A percentile compares a stretch with the other conserved stretches of the same genome.
Evolutionary conservation across 176 grass and related monocot genomes (phyloP).

Genomic region (Lolium perenne): DNA sequence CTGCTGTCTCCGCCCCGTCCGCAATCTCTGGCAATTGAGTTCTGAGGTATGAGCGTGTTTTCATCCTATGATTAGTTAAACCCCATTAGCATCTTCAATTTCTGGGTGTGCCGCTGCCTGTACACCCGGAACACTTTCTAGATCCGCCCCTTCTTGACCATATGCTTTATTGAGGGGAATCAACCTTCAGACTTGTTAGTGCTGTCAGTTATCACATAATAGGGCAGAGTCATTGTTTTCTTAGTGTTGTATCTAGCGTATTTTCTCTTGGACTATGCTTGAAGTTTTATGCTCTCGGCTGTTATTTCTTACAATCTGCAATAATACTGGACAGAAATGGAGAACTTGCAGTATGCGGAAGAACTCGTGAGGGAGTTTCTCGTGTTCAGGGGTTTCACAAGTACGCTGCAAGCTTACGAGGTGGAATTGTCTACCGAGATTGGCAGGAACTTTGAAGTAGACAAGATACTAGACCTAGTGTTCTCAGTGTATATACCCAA

Average conservation of each 20-base stretch:
- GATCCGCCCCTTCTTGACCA: conserved; percentile 17
- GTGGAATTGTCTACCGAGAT: conserved; percentile 81
- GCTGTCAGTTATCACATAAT: neutral
- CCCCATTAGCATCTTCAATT: neutral
- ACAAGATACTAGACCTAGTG: conserved; percentile 87
- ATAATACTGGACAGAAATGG: conserved; percentile 58
- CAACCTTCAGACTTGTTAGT: neutral
- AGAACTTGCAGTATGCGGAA: conserved; percentile 90
- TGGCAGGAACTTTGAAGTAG: conserved; percentile 84
- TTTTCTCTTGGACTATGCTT: conserved; percentile 10
- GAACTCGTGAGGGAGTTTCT: conserved; percentile 88
- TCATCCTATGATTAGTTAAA: neutral
- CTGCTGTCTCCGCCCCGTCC: neutral
- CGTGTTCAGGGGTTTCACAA: conserved; percentile 88
- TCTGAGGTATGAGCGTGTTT: conserved; percentile 23
- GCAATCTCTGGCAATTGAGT: neutral
- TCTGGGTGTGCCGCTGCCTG: neutral
- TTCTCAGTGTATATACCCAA: conserved; percentile 84
- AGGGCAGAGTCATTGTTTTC: neutral
- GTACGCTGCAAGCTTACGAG: conserved; percentile 75
- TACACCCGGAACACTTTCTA: neutral
- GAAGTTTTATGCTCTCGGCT: neutral
- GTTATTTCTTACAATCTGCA: conserved; percentile 39
- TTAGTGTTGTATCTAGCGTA: neutral
- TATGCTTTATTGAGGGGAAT: conserved; percentile 14